These are phyloP conservation scores for Oryza meyeriana DNA, from an alignment of 176 grass and related monocot species.

Conservation along the genomic window DNA sequence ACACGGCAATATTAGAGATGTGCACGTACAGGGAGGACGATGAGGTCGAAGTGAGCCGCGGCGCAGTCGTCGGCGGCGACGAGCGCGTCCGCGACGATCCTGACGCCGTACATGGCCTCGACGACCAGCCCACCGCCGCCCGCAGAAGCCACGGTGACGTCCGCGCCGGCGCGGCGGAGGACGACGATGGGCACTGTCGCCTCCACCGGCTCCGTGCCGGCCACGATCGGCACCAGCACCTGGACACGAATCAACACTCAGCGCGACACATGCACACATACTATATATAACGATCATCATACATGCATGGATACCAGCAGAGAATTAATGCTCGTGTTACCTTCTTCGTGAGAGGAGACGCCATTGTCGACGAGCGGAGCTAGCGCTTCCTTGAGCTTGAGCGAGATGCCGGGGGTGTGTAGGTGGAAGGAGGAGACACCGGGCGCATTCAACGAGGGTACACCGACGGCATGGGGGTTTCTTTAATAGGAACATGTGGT, in stretches of 20 bases:
- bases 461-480: background rate
- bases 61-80: conserved; percentile 39
- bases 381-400: background rate
- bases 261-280: too few relatives aligned
- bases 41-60: conserved; percentile 55
- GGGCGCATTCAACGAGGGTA: background rate
- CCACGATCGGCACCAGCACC: conserved; percentile 67
- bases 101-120: conserved; percentile 57
- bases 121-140: conserved; percentile 45
- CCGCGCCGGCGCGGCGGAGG: conserved; percentile 68
- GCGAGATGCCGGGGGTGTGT: background rate
- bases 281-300: too few relatives aligned
- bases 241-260: background rate
- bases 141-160: conserved; percentile 71
- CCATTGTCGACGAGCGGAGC: background rate
- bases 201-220: conserved; percentile 81
- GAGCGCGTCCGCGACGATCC: conserved; percentile 63
- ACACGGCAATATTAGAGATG: background rate
- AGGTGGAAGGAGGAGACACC: background rate
- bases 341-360: conserved; percentile 49
- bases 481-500: background rate
- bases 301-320: too few relatives aligned
- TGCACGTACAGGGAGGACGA: conserved; percentile 53
- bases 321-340: background rate
- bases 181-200: conserved; percentile 60